A percentile compares a stretch with the other conserved stretches of the same genome.
Evolutionary conservation across 192 early-diverging fungal species (phyloP).

Genomic region (Rhizoclosmatium sp.): DNA sequence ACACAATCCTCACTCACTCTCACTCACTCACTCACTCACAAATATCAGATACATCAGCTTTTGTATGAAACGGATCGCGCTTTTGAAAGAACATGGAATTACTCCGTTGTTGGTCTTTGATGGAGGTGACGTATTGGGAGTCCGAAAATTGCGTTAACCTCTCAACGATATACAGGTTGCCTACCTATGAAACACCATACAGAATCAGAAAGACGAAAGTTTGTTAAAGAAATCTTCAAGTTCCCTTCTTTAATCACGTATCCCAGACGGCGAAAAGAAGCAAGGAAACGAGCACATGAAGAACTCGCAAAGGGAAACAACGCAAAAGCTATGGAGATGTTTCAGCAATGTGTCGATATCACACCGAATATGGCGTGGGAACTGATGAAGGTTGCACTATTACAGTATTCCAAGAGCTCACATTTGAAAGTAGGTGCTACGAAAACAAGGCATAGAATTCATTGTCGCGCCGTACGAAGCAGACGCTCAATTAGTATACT

Average conservation of each 20-base stretch:
- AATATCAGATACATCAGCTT: constrained; percentile 79
- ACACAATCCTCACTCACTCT: not conserved
- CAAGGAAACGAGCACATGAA: constrained; percentile 61
- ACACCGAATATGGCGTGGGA: constrained; percentile 80
- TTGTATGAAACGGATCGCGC: constrained; percentile 78
- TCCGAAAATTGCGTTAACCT: not conserved
- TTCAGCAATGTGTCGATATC: constrained; percentile 80
- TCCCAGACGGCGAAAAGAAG: constrained; percentile 65
- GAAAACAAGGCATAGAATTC: constrained; percentile 71
- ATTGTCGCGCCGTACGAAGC: constrained; percentile 97
- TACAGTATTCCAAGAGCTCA: constrained; percentile 4
- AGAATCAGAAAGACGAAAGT: constrained; percentile 70
- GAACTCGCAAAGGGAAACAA: constrained; percentile 62
- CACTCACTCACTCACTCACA: not conserved
- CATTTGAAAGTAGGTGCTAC: constrained; percentile 54
- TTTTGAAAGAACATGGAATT: constrained; percentile 76
- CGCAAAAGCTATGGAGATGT: constrained; percentile 74
- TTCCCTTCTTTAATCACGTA: not conserved
- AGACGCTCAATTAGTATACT: constrained; percentile 91
- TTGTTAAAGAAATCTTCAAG: constrained; percentile 3
- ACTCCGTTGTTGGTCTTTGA: constrained; percentile 94
- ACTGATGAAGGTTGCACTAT: constrained; percentile 74
- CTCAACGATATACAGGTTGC: constrained; percentile 14
- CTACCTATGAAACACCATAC: constrained; percentile 86
- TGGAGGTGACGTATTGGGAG: constrained; percentile 62